Evolutionary conservation across 208 protist species (phyloP).

Genomic region (Trypanosoma congolense): DNA sequence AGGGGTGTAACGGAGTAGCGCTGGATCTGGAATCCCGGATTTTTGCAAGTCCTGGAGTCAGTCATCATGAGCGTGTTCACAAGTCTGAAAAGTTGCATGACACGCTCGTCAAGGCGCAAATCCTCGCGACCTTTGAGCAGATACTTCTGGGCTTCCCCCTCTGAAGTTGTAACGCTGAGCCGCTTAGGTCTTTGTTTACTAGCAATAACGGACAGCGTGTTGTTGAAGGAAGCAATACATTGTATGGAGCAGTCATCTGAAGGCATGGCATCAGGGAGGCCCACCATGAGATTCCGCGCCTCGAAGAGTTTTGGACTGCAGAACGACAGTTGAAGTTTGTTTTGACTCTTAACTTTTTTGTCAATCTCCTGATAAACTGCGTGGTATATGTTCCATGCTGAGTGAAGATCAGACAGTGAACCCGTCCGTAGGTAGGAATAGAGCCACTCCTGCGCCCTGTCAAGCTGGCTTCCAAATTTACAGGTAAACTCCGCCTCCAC

Average conservation of each 20-base stretch:
- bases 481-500: conserved; percentile 93
- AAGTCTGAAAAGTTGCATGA: conserved; percentile 99
- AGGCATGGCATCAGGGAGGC: conserved; percentile 86
- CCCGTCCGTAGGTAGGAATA: conserved; percentile 45
- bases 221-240: conserved; percentile 90
- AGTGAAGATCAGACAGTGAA: conserved; percentile 69
- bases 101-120: conserved; percentile 98
- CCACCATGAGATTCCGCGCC: conserved; percentile 63
- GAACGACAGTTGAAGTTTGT: conserved; percentile 56
- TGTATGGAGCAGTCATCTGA: conserved; percentile 71
- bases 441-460: conserved; percentile 68
- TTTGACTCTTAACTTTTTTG: conserved; percentile 58
- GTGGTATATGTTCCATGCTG: conserved; percentile 85
- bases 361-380: conserved; percentile 72
- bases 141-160: conserved; percentile 96
- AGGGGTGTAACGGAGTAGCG: conserved; percentile 98
- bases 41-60: conserved; percentile 74
- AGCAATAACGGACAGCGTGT: conserved; percentile 92
- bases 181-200: conserved; percentile 99
- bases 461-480: conserved; percentile 55
- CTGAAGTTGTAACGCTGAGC: conserved; percentile 91
- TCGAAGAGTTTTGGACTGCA: conserved; percentile 84
- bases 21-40: conserved; percentile 85
- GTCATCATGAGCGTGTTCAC: conserved; percentile 98
- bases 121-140: conserved; percentile 98